phyloP scores from a whole-genome alignment of 768 basidiomycete genomes.

The Amanita polypyramis region DNA sequence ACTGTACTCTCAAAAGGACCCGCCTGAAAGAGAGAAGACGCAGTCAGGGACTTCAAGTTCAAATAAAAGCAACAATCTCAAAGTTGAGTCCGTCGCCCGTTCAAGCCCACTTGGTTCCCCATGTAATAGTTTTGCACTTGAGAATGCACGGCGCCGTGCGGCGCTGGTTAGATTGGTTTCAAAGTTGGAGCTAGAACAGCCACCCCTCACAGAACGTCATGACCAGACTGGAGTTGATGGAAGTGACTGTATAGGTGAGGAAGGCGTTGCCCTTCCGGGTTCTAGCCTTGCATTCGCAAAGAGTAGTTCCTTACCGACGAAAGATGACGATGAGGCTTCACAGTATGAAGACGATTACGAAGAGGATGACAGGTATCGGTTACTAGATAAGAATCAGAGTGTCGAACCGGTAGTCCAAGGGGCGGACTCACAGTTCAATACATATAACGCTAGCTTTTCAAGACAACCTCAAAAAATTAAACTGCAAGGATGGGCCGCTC shows the following conservation, averaged over 20 bases:
- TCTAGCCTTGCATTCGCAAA: conserved; percentile 10
- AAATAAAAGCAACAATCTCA: not conserved
- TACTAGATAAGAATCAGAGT: not conserved
- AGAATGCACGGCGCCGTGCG: conserved; percentile 20
- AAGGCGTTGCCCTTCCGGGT: conserved; percentile 26
- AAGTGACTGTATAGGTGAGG: conserved; percentile 23
- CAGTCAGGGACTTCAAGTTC: not conserved
- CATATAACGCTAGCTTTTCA: not conserved
- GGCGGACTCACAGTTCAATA: not conserved
- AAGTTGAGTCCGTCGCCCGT: not conserved
- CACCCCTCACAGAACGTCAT: not conserved
- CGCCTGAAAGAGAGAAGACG: conserved; percentile 1
- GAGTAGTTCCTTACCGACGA: not conserved
- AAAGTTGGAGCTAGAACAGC: conserved; percentile 14
- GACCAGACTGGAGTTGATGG: conserved; percentile 13
- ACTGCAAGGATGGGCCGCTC: not conserved
- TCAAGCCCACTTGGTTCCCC: not conserved
- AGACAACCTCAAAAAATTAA: not conserved
- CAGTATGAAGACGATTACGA: conserved; percentile 21
- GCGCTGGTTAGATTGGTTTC: conserved; percentile 27
- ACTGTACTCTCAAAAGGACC: conserved; percentile 8
- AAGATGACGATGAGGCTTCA: conserved; percentile 8
- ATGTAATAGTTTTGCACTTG: conserved; percentile 11
- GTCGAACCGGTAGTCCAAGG: not conserved
- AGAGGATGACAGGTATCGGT: conserved; percentile 11